phyloP scores from a whole-genome alignment of 2,329 filamentous ascomycete genomes.

The Alternaria brassicae region DNA sequence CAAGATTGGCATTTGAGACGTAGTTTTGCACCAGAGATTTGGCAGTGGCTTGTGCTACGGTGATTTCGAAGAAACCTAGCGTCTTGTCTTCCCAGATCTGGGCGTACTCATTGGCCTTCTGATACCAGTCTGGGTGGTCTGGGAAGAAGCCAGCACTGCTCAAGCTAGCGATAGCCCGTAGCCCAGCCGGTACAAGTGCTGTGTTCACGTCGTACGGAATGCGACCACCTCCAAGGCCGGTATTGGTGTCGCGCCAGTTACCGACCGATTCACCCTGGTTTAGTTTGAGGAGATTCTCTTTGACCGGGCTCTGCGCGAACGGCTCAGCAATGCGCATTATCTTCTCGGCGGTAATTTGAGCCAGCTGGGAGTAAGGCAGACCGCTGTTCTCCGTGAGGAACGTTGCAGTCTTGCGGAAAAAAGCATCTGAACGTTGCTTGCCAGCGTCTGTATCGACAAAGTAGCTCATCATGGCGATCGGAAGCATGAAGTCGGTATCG shows the following conservation, averaged over 20 bases:
- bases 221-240: conserved; percentile 66
- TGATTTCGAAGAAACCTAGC: conserved; percentile 63
- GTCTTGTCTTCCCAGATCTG: conserved; percentile 69
- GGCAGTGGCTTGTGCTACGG: conserved; percentile 56
- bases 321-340: conserved; percentile 64
- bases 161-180: conserved; percentile 64
- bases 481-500: conserved; percentile 68
- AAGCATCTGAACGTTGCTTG: conserved; percentile 44
- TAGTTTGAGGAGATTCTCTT: conserved; percentile 65
- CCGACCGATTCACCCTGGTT: conserved; percentile 63
- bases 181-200: conserved; percentile 66
- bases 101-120: conserved; percentile 55
- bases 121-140: conserved; percentile 57
- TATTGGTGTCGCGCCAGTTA: conserved; percentile 68
- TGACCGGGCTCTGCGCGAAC: conserved; percentile 61
- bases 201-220: conserved; percentile 73
- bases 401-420: conserved; percentile 55
- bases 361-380: conserved; percentile 62
- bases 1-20: conserved; percentile 52
- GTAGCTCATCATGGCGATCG: conserved; percentile 65
- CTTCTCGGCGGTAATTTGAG: conserved; percentile 62
- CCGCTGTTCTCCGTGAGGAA: conserved; percentile 61
- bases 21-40: conserved; percentile 59
- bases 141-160: conserved; percentile 61
- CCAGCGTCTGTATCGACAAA: conserved; percentile 60